Percentiles rank a stretch among this genome's conserved stretches.
phyloP scores from a whole-genome alignment of 1,284 basidiomycete species.

The Cystobasidium pallidum region DNA sequence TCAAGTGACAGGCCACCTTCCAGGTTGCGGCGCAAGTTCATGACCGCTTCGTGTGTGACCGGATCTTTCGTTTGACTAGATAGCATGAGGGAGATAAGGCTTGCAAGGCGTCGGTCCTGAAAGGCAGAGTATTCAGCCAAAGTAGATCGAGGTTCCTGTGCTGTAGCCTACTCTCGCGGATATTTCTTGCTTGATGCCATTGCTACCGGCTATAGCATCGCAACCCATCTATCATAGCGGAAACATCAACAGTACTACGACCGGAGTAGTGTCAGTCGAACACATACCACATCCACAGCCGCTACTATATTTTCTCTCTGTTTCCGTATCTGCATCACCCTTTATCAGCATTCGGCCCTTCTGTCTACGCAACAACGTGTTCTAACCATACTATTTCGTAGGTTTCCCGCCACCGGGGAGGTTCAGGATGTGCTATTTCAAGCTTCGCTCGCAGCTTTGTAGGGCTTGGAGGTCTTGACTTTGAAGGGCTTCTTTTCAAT shows the following conservation, averaged over 20 bases:
- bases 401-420: slow-evolving; percentile 71
- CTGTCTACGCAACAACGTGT: not conserved
- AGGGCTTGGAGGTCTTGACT: slow-evolving; percentile 21
- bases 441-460: slow-evolving; percentile 37
- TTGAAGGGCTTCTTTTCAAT: slow-evolving; percentile 5
- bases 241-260: no score
- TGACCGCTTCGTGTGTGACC: slow-evolving; percentile 80
- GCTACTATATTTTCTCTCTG: slow-evolving; percentile 75
- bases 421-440: slow-evolving; percentile 70
- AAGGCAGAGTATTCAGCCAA: not conserved
- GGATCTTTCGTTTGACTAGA: slow-evolving; percentile 92
- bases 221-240: slow-evolving; percentile 44
- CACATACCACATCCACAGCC: slow-evolving; percentile 68
- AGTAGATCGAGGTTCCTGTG: not conserved
- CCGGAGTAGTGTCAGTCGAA: not conserved
- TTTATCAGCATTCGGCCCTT: not conserved
- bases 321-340: slow-evolving; percentile 64
- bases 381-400: slow-evolving; percentile 62
- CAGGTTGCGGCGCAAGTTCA: slow-evolving; percentile 71
- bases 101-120: slow-evolving; percentile 77
- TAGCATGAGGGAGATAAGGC: slow-evolving; percentile 90
- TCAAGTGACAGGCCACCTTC: slow-evolving; percentile 77
- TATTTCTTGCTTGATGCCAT: slow-evolving; percentile 25
- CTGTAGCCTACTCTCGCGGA: slow-evolving; percentile 17
- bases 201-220: slow-evolving; percentile 43